phyloP scores from a whole-genome alignment of 2,329 filamentous ascomycete genomes.

The Ceratocystis albifundus region DNA sequence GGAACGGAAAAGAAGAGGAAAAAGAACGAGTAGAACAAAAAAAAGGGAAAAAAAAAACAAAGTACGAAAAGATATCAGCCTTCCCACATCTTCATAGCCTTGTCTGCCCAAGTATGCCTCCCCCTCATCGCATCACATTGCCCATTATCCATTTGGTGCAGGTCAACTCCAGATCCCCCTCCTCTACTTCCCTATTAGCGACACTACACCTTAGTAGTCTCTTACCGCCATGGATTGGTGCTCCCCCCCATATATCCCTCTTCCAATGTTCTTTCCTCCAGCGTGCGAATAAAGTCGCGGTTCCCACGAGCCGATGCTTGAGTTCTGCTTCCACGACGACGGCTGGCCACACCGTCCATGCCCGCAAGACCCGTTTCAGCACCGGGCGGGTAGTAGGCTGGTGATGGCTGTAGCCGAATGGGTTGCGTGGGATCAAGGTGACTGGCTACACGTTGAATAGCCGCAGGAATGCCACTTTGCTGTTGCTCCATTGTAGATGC shows the following conservation, averaged over 20 bases:
- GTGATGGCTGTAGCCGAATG: slow-evolving; percentile 86
- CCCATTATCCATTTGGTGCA: not conserved
- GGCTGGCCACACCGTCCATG: slow-evolving; percentile 52
- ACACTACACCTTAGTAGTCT: not conserved
- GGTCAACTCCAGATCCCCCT: not conserved
- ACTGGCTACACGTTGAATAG: slow-evolving; percentile 88
- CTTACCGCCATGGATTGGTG: slow-evolving; percentile 18
- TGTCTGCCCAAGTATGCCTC: not conserved
- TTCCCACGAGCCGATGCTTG: slow-evolving; percentile 51
- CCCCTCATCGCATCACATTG: not conserved
- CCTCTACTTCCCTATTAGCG: not conserved
- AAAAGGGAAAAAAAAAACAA: slow-evolving; percentile 4
- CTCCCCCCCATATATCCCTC: slow-evolving; percentile 67
- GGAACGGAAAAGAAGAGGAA: slow-evolving; percentile 3
- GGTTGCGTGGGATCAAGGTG: slow-evolving; percentile 91
- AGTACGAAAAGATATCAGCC: slow-evolving; percentile 11
- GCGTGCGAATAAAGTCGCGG: slow-evolving; percentile 83
- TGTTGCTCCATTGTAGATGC: slow-evolving; percentile 96
- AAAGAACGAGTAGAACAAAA: slow-evolving; percentile 2
- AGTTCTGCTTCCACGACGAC: slow-evolving; percentile 64
- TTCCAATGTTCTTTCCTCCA: slow-evolving; percentile 88
- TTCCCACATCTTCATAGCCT: slow-evolving; percentile 8
- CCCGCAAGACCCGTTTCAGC: slow-evolving; percentile 53
- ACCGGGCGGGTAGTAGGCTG: slow-evolving; percentile 91
- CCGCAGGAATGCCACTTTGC: slow-evolving; percentile 79